Evolutionary conservation across 2,329 filamentous ascomycete species (phyloP).

Genomic region (Colletotrichum incanum): DNA sequence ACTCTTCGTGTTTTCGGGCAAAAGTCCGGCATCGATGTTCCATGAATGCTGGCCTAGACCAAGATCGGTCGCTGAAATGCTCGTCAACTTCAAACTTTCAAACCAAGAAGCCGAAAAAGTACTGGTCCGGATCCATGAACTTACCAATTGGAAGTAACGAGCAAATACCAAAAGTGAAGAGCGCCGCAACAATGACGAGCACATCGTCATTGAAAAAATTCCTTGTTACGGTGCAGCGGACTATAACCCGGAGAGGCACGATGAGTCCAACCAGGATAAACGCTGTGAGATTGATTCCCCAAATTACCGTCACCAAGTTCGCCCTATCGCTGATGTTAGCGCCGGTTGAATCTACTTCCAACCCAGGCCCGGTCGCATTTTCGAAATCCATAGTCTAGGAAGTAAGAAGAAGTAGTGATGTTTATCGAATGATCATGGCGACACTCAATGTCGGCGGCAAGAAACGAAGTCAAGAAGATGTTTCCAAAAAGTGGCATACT

Average conservation of each 20-base stretch:
- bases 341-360: background rate
- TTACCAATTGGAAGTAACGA: constrained; percentile 33
- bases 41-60: constrained; percentile 37
- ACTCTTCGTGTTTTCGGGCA: constrained; percentile 1
- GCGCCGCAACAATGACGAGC: constrained; percentile 35
- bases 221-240: constrained; percentile 35
- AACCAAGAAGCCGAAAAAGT: no score
- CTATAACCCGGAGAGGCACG: constrained; percentile 30
- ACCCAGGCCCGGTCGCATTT: constrained; percentile 7
- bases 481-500: background rate
- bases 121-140: background rate
- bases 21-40: constrained; percentile 19
- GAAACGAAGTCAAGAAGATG: background rate
- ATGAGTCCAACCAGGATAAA: constrained; percentile 35
- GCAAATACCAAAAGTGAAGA: constrained; percentile 39
- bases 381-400: constrained; percentile 12
- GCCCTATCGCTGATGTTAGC: background rate
- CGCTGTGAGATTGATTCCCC: constrained; percentile 38
- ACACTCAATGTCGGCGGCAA: constrained; percentile 17
- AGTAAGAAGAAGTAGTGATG: background rate
- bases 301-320: constrained; percentile 30
- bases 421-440: constrained; percentile 17
- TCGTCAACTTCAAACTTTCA: background rate
- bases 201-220: constrained; percentile 42
- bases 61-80: constrained; percentile 22